These are phyloP conservation scores for Neurospora sublineolata DNA, from an alignment of 495 filamentous ascomycete species.

Conservation along the genomic window DNA sequence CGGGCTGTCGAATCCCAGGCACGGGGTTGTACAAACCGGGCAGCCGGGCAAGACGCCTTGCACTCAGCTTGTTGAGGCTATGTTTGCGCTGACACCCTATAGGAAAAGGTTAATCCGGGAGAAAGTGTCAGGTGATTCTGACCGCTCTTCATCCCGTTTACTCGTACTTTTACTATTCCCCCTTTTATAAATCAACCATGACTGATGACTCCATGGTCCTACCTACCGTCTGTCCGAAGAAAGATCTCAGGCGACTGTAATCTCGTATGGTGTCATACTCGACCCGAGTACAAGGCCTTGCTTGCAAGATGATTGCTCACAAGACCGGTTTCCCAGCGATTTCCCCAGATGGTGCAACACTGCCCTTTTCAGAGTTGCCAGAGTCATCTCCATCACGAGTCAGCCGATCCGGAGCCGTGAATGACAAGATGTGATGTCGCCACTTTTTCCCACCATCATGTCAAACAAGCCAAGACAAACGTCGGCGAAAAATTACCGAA, in stretches of 20 bases:
- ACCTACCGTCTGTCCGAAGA: neutral
- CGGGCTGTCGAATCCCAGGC: neutral
- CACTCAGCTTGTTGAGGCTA: neutral
- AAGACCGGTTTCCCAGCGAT: neutral
- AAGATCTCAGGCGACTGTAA: slow-evolving; percentile 7
- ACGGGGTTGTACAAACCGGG: neutral
- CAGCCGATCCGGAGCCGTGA: neutral
- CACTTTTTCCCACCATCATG: neutral
- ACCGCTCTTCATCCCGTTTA: neutral
- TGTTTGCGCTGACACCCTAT: neutral
- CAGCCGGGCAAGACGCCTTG: neutral
- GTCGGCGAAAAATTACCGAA: neutral
- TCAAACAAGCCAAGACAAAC: neutral
- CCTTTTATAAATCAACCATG: neutral
- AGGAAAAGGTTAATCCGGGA: neutral
- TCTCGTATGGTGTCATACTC: slow-evolving; percentile 9
- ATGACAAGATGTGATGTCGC: neutral
- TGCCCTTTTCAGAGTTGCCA: neutral
- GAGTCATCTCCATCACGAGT: neutral
- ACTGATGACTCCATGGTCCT: neutral
- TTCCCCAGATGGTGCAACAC: neutral
- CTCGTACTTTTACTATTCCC: neutral
- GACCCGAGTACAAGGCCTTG: neutral
- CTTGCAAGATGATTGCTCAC: neutral
- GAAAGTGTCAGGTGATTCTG: neutral